phyloP scores from a whole-genome alignment of 768 basidiomycete species.

The Lentinula sp. region DNA sequence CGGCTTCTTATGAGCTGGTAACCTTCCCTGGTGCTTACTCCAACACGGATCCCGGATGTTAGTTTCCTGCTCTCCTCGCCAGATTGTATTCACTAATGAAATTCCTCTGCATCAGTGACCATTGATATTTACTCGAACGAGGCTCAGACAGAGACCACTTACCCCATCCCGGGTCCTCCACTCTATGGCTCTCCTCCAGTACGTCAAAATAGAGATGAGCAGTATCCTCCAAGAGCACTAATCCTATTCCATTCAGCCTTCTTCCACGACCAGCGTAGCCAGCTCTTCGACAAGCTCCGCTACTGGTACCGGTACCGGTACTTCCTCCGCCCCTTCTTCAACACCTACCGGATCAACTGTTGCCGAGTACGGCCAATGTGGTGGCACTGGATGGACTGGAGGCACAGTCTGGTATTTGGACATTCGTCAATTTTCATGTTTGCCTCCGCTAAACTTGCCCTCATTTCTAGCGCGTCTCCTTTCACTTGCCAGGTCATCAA shows the following conservation, averaged over 20 bases:
- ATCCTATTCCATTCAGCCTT: neutral
- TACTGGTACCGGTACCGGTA: neutral
- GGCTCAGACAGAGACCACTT: constrained; percentile 31
- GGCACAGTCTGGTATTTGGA: neutral
- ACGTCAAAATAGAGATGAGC: neutral
- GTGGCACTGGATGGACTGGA: neutral
- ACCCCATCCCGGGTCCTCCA: constrained; percentile 39
- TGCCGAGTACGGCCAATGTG: constrained; percentile 2
- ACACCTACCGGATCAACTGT: constrained; percentile 1
- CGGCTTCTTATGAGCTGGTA: constrained; percentile 37
- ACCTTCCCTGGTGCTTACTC: constrained; percentile 41
- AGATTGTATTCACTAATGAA: neutral
- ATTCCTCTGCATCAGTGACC: constrained; percentile 21
- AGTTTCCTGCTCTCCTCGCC: constrained; percentile 9
- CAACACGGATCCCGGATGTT: constrained; percentile 35
- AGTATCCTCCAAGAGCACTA: neutral
- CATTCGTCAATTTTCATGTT: neutral
- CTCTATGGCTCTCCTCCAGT: constrained; percentile 14
- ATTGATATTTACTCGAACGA: constrained; percentile 28
- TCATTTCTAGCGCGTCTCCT: neutral
- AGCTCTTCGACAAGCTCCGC: neutral
- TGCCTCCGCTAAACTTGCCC: neutral
- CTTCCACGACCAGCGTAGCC: neutral
- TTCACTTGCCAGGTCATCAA: constrained; percentile 3
- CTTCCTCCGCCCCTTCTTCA: neutral